Evolutionary conservation across 768 basidiomycete species (phyloP).

Genomic region (Symmetrospora coprosmae): DNA sequence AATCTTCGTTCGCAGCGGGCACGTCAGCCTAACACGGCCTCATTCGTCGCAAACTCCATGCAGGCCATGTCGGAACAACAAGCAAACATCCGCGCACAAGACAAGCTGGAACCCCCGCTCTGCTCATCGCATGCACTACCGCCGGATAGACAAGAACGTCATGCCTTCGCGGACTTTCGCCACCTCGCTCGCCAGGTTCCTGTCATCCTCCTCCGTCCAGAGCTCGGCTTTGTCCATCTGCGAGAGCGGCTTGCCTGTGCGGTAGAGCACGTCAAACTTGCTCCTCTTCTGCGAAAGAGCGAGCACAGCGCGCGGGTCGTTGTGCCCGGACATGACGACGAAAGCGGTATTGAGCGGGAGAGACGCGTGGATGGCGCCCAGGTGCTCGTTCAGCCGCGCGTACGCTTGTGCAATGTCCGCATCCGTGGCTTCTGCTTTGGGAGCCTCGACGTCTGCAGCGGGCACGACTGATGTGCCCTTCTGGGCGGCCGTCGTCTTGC

Average conservation of each 20-base stretch:
- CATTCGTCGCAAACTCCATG: too few species aligned
- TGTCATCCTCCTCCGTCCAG: constrained; percentile 65
- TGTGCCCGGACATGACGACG: constrained; percentile 74
- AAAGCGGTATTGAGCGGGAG: constrained; percentile 70
- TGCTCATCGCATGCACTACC: too few species aligned
- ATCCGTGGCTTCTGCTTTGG: not conserved
- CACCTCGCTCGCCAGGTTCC: constrained; percentile 65
- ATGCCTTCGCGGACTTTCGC: constrained; percentile 78
- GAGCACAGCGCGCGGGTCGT: constrained; percentile 70
- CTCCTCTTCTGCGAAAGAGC: constrained; percentile 54
- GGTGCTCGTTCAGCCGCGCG: constrained; percentile 47
- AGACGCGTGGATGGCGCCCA: constrained; percentile 50
- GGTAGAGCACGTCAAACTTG: constrained; percentile 50
- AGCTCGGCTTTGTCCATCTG: constrained; percentile 45
- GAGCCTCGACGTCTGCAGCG: constrained; percentile 5
- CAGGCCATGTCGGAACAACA: too few species aligned
- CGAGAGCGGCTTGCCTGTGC: constrained; percentile 40
- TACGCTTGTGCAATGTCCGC: not conserved
- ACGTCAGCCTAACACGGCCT: too few species aligned
- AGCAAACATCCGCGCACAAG: too few species aligned
- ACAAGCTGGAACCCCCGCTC: too few species aligned
- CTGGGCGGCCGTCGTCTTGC: constrained; percentile 42
- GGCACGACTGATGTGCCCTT: constrained; percentile 35
- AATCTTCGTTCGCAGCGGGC: too few species aligned
- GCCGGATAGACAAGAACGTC: constrained; percentile 40